Conservation (phyloP, 805 yeast species). For the Brettanomyces naardenensis region DNA sequence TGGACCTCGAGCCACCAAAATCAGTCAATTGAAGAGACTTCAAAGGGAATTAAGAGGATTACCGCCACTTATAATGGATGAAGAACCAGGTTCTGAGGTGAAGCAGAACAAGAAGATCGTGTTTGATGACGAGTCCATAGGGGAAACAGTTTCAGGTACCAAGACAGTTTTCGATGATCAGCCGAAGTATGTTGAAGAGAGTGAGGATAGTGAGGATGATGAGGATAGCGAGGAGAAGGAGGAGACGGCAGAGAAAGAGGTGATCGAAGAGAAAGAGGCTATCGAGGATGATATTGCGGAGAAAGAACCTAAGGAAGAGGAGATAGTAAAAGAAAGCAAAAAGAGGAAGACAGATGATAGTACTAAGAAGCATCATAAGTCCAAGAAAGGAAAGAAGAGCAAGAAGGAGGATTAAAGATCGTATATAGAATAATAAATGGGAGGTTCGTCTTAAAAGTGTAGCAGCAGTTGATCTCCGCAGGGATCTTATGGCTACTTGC, state of each 20-base stretch:
- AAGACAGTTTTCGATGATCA: neutral
- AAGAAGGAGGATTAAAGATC: no score
- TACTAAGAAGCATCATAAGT: no score
- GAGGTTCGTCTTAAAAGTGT: no score
- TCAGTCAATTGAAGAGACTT: conserved; percentile 28
- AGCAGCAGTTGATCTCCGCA: no score
- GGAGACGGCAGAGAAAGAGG: neutral
- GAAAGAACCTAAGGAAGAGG: no score
- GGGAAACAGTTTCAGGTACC: conserved; percentile 3
- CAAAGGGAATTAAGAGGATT: conserved; percentile 30
- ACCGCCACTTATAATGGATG: conserved; percentile 27
- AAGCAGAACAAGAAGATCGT: conserved; percentile 14
- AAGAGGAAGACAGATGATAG: no score
- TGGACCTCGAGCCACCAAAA: conserved; percentile 21
- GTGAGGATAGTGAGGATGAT: neutral
- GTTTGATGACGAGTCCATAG: conserved; percentile 11
- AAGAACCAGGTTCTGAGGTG: conserved; percentile 1
- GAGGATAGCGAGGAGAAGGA: conserved; percentile 1
- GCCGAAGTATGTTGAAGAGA: neutral
- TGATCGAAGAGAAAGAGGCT: neutral
- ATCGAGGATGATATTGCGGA: neutral
- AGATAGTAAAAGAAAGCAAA: no score
- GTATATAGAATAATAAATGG: no score
- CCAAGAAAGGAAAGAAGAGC: no score
- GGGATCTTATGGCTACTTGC: no score